These are phyloP conservation scores for Xylaria nigripes DNA, from an alignment of 495 filamentous ascomycete species.

Conservation along the genomic window DNA sequence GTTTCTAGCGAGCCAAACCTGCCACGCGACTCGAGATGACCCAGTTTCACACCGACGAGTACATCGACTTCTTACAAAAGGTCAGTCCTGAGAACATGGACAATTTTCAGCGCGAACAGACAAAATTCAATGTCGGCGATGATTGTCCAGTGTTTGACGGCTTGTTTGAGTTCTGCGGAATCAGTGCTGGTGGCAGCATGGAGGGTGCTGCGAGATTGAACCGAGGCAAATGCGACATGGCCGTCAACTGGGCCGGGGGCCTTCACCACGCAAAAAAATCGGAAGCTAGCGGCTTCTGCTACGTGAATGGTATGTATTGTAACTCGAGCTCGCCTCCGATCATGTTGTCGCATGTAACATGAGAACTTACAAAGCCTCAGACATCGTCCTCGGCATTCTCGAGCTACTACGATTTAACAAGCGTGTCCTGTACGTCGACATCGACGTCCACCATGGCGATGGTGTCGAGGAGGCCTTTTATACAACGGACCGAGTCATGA, in stretches of 20 bases:
- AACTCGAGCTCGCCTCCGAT: neutral
- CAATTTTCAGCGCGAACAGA: slow-evolving; percentile 79
- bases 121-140: slow-evolving; percentile 95
- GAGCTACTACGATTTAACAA: slow-evolving; percentile 91
- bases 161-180: slow-evolving; percentile 95
- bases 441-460: slow-evolving; percentile 97
- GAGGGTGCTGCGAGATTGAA: slow-evolving; percentile 91
- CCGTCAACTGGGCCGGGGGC: slow-evolving; percentile 95
- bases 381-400: slow-evolving; percentile 93
- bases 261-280: slow-evolving; percentile 97
- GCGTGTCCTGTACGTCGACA: slow-evolving; percentile 93
- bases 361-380: slow-evolving; percentile 33
- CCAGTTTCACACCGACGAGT: slow-evolving; percentile 98
- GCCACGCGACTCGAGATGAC: slow-evolving; percentile 97
- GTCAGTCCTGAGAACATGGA: slow-evolving; percentile 99
- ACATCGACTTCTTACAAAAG: slow-evolving; percentile 93
- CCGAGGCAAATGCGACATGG: slow-evolving; percentile 90
- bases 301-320: slow-evolving; percentile 73
- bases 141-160: slow-evolving; percentile 98
- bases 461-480: slow-evolving; percentile 98
- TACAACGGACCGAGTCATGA: slow-evolving; percentile 97
- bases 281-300: slow-evolving; percentile 96
- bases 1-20: slow-evolving; percentile 82
- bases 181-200: slow-evolving; percentile 95
- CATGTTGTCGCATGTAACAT: neutral